Conservation (phyloP, 1,284 basidiomycete species). For the Cryptococcus sp. region DNA sequence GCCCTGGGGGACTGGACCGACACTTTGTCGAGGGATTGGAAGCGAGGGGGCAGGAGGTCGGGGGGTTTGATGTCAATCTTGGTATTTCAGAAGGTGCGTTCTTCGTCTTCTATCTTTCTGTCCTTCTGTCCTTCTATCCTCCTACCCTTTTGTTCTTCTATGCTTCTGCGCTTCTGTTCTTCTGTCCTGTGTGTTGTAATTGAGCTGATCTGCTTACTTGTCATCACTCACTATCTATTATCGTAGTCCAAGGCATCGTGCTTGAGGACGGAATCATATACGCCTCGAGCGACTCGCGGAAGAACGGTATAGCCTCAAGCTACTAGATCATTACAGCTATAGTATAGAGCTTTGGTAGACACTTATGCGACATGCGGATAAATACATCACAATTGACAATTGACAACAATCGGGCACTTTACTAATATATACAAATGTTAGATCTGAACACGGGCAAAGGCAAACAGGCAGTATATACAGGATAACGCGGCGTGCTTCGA, state of each 20-base stretch:
- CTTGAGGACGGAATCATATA: slow-evolving; percentile 57
- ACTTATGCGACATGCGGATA: too few relatives aligned
- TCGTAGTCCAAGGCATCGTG: slow-evolving; percentile 72
- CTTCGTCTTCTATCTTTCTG: not conserved
- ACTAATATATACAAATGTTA: too few relatives aligned
- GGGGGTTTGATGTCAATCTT: slow-evolving; percentile 55
- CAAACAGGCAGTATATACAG: too few relatives aligned
- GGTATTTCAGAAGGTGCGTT: slow-evolving; percentile 43
- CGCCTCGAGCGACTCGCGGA: slow-evolving; percentile 46
- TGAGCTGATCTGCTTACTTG: too few relatives aligned
- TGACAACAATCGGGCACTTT: too few relatives aligned
- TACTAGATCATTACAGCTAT: slow-evolving; percentile 30
- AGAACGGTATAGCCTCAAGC: slow-evolving; percentile 50
- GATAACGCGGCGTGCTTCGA: too few relatives aligned
- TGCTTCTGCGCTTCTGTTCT: not conserved
- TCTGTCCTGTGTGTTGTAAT: not conserved
- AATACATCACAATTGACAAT: not conserved
- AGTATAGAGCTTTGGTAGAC: not conserved
- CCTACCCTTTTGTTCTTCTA: not conserved
- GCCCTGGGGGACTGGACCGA: slow-evolving; percentile 55
- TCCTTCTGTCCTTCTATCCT: not conserved
- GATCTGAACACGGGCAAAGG: too few relatives aligned
- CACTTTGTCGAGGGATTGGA: slow-evolving; percentile 62
- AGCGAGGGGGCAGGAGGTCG: slow-evolving; percentile 70
- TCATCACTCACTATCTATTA: too few relatives aligned